Evolutionary conservation across 371 early-diverging fungal genomes (phyloP).

Genomic region (Mucor piriformis): DNA sequence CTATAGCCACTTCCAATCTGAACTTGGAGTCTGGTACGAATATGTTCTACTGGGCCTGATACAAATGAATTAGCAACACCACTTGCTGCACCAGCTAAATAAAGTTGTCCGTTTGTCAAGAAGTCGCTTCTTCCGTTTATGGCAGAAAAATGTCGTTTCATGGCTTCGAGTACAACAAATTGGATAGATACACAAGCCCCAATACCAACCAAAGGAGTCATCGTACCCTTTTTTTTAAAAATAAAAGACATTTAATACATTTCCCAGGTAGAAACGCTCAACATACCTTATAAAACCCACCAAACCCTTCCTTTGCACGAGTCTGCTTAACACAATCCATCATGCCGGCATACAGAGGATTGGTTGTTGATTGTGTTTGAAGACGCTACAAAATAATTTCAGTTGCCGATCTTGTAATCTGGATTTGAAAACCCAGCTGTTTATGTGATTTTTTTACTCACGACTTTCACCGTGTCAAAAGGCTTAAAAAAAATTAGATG

Average conservation of each 20-base stretch:
- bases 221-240: constrained; percentile 56
- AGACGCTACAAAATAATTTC: constrained; percentile 59
- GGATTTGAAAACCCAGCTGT: neutral
- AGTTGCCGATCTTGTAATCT: constrained; percentile 8
- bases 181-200: constrained; percentile 85
- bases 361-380: constrained; percentile 79
- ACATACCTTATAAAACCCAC: constrained; percentile 73
- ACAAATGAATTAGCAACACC: constrained; percentile 85
- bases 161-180: constrained; percentile 73
- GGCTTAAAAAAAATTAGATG: constrained; percentile 49
- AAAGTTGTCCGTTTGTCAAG: constrained; percentile 70
- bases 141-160: constrained; percentile 69
- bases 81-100: constrained; percentile 77
- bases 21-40: constrained; percentile 79
- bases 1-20: constrained; percentile 62
- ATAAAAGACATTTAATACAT: neutral
- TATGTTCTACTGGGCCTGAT: constrained; percentile 85
- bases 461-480: constrained; percentile 87
- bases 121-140: constrained; percentile 43
- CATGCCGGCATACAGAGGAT: constrained; percentile 68
- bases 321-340: constrained; percentile 80
- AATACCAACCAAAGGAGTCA: constrained; percentile 78
- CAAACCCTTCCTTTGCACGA: constrained; percentile 69
- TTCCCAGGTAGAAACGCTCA: too few species aligned
- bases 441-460: constrained; percentile 35